A percentile compares a stretch with the other conserved stretches of the same genome.
Evolutionary conservation across 768 basidiomycete genomes (phyloP).

Genomic region (Chalciporus pseudorubinellus): DNA sequence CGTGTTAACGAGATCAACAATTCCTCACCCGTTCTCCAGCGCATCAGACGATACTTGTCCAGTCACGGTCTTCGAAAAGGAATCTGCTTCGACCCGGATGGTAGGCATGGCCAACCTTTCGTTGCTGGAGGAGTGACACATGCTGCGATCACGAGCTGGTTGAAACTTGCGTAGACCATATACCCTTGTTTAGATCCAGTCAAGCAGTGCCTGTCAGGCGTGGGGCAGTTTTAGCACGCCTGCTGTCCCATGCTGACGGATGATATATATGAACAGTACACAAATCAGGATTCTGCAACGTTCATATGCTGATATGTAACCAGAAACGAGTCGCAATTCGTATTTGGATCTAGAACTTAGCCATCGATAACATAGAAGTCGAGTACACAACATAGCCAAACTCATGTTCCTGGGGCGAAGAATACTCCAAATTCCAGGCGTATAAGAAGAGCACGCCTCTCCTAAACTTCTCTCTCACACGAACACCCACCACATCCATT

Average conservation of each 20-base stretch:
- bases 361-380: slow-evolving; percentile 23
- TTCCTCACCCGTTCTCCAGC: slow-evolving; percentile 37
- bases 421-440: neutral
- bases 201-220: neutral
- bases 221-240: neutral
- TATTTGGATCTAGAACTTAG: too few relatives aligned
- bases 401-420: slow-evolving; percentile 3
- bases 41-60: slow-evolving; percentile 69
- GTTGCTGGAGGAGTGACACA: slow-evolving; percentile 51
- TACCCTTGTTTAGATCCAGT: neutral
- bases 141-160: slow-evolving; percentile 61
- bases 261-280: neutral
- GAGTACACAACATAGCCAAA: slow-evolving; percentile 29
- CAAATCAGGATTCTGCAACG: neutral
- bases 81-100: slow-evolving; percentile 60
- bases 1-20: neutral
- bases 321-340: too few relatives aligned
- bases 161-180: slow-evolving; percentile 29
- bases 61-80: slow-evolving; percentile 73
- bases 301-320: neutral
- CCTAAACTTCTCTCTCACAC: slow-evolving; percentile 12
- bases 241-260: too few relatives aligned
- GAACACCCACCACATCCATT: slow-evolving; percentile 15
- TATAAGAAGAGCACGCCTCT: slow-evolving; percentile 20
- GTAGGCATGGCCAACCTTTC: slow-evolving; percentile 63